Percentiles rank a stretch among this genome's conserved stretches.
Evolutionary conservation across 2,329 filamentous ascomycete species (phyloP).

Genomic region (Diaporthe caulivora): DNA sequence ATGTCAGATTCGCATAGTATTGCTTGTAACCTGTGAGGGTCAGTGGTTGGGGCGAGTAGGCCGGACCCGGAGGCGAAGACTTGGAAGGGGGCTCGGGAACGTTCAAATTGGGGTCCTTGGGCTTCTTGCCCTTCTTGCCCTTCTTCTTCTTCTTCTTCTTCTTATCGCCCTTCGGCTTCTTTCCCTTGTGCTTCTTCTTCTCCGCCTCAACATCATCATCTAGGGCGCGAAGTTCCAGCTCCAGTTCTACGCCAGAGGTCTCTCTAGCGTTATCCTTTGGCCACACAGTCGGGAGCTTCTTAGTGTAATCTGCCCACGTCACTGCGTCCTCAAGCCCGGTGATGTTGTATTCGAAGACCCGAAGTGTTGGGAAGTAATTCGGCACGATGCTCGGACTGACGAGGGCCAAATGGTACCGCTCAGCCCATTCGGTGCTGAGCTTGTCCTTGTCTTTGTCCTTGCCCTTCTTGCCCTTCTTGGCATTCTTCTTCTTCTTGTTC

Average conservation of each 20-base stretch:
- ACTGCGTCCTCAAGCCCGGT: slow-evolving; percentile 74
- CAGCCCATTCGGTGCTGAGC: slow-evolving; percentile 82
- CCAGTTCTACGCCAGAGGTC: background rate
- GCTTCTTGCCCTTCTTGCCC: slow-evolving; percentile 56
- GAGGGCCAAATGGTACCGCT: slow-evolving; percentile 85
- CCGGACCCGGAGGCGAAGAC: slow-evolving; percentile 82
- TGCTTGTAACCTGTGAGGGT: slow-evolving; percentile 86
- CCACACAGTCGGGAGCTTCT: slow-evolving; percentile 32
- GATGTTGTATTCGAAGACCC: slow-evolving; percentile 96
- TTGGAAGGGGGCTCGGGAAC: slow-evolving; percentile 81
- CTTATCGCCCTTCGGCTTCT: slow-evolving; percentile 47
- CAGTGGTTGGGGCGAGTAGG: slow-evolving; percentile 87
- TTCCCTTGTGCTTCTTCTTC: slow-evolving; percentile 48
- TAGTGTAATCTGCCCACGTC: slow-evolving; percentile 57
- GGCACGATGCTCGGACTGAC: slow-evolving; percentile 91
- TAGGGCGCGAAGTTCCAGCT: slow-evolving; percentile 45
- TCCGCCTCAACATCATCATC: slow-evolving; percentile 40
- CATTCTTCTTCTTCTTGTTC: slow-evolving; percentile 46
- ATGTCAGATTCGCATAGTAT: slow-evolving; percentile 94
- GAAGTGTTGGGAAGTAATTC: slow-evolving; percentile 89
- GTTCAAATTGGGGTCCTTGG: slow-evolving; percentile 69
- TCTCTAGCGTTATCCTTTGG: background rate
- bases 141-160: slow-evolving; percentile 61
- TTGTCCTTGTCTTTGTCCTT: slow-evolving; percentile 59
- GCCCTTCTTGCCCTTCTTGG: slow-evolving; percentile 52